Evolutionary conservation across 78 protist species (phyloP).

Genomic region (Emiliania huxleyi): DNA sequence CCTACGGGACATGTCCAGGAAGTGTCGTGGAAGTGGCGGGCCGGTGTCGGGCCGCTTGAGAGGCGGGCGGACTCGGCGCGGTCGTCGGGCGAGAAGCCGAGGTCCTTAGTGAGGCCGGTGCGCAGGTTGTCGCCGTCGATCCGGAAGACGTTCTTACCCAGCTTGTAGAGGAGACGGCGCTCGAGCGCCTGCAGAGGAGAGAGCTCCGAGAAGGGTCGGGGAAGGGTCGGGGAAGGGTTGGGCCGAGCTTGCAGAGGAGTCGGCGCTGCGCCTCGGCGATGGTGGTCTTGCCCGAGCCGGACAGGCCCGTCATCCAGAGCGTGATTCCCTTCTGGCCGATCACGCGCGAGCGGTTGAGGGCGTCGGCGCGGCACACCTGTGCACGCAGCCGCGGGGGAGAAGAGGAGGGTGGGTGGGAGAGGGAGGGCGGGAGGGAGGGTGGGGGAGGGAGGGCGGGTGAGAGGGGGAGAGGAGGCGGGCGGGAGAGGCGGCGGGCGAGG

Average conservation of each 20-base stretch:
- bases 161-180: not conserved
- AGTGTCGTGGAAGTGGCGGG: not conserved
- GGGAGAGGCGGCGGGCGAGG: too few relatives aligned
- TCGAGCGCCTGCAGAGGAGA: slow-evolving; percentile 45
- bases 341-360: not conserved
- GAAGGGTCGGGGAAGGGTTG: too few relatives aligned
- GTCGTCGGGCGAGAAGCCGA: slow-evolving; percentile 45
- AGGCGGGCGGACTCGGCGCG: slow-evolving; percentile 29
- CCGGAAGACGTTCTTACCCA: slow-evolving; percentile 13
- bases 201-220: too few relatives aligned
- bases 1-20: too few relatives aligned
- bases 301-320: slow-evolving; percentile 60
- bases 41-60: not conserved
- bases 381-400: too few relatives aligned
- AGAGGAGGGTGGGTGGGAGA: too few relatives aligned
- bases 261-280: slow-evolving; percentile 21
- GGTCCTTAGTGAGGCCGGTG: slow-evolving; percentile 49
- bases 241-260: not conserved
- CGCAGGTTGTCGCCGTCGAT: slow-evolving; percentile 67
- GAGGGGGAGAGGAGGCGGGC: too few relatives aligned
- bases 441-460: too few relatives aligned
- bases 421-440: too few relatives aligned
- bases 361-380: not conserved
- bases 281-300: slow-evolving; percentile 60
- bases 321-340: slow-evolving; percentile 46